These are phyloP conservation scores for Candolleomyces aberdarensis DNA, from an alignment of 768 basidiomycete species.

Conservation along the genomic window DNA sequence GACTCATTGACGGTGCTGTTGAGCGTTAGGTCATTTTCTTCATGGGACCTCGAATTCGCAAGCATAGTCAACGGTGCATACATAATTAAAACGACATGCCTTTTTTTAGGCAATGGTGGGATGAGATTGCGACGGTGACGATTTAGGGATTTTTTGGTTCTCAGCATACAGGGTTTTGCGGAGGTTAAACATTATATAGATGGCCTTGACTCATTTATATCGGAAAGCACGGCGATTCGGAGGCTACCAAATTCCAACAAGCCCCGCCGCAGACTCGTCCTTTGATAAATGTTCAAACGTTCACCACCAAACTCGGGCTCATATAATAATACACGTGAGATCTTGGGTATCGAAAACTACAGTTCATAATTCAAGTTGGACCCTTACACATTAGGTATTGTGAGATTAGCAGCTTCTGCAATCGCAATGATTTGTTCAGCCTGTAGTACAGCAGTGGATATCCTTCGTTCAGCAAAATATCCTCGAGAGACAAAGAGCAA, in stretches of 20 bases:
- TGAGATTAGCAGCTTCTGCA: constrained; percentile 52
- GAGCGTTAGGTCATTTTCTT: constrained; percentile 23
- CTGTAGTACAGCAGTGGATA: constrained; percentile 13
- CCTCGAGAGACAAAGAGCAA: not conserved
- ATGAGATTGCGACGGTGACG: too few species aligned
- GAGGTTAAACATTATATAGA: too few species aligned
- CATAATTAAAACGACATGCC: not conserved
- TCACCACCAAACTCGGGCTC: too few species aligned
- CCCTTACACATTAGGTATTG: constrained; percentile 40
- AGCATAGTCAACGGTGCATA: not conserved
- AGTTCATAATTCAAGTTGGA: not conserved
- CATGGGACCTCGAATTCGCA: constrained; percentile 22
- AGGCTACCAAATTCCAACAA: too few species aligned
- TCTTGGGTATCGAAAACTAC: too few species aligned
- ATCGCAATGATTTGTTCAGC: constrained; percentile 47
- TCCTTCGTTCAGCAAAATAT: not conserved
- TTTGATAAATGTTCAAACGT: too few species aligned
- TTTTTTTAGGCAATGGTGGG: not conserved
- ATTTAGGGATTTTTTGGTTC: too few species aligned
- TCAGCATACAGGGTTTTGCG: too few species aligned
- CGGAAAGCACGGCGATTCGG: too few species aligned
- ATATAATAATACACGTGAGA: too few species aligned
- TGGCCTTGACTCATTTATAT: too few species aligned
- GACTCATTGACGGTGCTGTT: not conserved
- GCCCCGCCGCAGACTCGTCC: too few species aligned